phyloP scores from a whole-genome alignment of 225 moss, liverwort and hornwort genomes.

The Sphagnum contortum region DNA sequence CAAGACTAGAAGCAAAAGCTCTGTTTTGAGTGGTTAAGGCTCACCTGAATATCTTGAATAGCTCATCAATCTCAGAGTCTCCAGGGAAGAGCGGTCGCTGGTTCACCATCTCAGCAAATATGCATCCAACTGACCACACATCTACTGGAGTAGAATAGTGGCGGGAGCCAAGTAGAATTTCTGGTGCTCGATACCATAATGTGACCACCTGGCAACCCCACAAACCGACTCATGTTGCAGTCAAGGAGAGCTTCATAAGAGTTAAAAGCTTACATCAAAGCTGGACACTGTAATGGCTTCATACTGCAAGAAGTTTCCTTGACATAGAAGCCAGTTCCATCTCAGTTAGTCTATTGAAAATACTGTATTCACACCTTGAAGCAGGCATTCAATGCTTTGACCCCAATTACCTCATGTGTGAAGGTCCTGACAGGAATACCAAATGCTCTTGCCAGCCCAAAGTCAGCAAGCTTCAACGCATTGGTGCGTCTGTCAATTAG shows the following conservation, averaged over 20 bases:
- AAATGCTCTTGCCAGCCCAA: constrained; percentile 92
- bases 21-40: background rate
- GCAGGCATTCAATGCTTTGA: too few species aligned
- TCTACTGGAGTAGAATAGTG: constrained; percentile 95
- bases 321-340: too few species aligned
- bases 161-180: constrained; percentile 82
- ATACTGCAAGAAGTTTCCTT: too few species aligned
- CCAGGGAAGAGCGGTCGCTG: constrained; percentile 88
- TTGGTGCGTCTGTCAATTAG: constrained; percentile 93
- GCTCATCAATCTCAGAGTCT: constrained; percentile 90
- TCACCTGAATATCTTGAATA: constrained; percentile 95
- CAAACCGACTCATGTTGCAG: background rate
- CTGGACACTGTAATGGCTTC: too few species aligned
- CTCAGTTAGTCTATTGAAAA: too few species aligned
- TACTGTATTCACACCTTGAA: too few species aligned
- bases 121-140: constrained; percentile 95
- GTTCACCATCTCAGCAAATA: constrained; percentile 96
- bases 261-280: too few species aligned
- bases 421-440: constrained; percentile 97
- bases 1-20: background rate
- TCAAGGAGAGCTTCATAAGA: too few species aligned
- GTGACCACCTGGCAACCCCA: constrained; percentile 69
- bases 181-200: constrained; percentile 89
- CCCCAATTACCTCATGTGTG: constrained; percentile 74
- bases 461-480: constrained; percentile 94